Evolutionary conservation across 2,329 filamentous ascomycete species (phyloP), one percentile per base, ranked within the genome.

Genomic region (Aspergillus fructus): DNA sequence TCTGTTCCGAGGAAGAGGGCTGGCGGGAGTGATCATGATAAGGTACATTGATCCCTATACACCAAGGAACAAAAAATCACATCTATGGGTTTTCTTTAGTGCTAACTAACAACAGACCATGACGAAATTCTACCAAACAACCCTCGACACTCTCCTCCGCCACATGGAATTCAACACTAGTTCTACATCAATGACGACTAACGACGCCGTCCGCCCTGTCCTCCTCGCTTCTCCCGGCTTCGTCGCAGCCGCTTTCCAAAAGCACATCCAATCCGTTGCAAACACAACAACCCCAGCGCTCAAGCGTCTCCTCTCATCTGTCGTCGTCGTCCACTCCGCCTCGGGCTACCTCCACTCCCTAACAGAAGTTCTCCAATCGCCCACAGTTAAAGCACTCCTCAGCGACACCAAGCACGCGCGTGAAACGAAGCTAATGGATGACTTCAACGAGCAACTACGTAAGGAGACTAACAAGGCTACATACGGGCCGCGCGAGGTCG

Each of bases 151-250:
- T 0, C 81, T 97, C 12, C 78, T 90, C 2, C 85, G 91, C 24
- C 88, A 90, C 58, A 83, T 96, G 68, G 91, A 96, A 70, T 88
- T 96, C 61, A 75, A 78, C 54, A 69, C 73, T 47, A 74, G 73
- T 58, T 63, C 71, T 40, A 76, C 72, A 13, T 73, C 75, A 9
- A 68, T 71, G 23, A 69, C 68, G 19, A 71, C 64, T 55, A 73
- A 69, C 52, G 74, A 75, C 50, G 53, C 67, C 33, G 67, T 74
- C 5, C 71, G 70, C 21, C 91, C 93, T 0, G 77, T 97, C 12
- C 79, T 99, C 19, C 80, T 99, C 2, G 94, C 93, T 1, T 93
- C 89, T 59, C 93, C 94, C 0, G 94, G 93, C 0, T 99, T 96
- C 72, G 86, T 90, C 6, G 93, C 93, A 0, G 78, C 83, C 2